Evolutionary conservation across 176 grass and related monocot genomes (phyloP).

Genomic region (Carex cristatella): DNA sequence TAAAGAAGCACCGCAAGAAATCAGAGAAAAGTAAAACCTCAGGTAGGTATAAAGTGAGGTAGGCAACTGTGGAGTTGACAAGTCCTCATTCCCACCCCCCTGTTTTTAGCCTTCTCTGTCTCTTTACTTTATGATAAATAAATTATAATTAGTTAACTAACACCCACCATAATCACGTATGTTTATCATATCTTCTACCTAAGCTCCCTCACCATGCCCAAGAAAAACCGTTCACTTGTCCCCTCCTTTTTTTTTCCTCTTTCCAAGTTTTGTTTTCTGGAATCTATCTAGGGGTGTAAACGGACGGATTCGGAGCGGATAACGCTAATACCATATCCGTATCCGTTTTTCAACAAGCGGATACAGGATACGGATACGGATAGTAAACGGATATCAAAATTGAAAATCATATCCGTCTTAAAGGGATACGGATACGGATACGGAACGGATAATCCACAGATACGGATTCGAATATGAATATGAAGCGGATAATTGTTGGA

Average conservation of each 20-base stretch:
- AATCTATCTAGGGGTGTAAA: not conserved
- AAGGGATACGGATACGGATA: too few species aligned
- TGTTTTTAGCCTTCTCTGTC: conserved; percentile 7
- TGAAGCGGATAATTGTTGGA: too few species aligned
- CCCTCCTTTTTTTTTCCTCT: not conserved
- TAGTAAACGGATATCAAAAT: too few species aligned
- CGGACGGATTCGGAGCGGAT: too few species aligned
- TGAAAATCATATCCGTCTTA: too few species aligned
- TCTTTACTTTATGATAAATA: conserved; percentile 1
- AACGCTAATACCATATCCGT: too few species aligned
- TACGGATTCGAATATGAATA: too few species aligned
- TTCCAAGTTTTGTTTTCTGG: conserved; percentile 7
- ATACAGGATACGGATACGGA: too few species aligned
- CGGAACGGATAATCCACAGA: too few species aligned
- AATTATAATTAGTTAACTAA: conserved; percentile 9
- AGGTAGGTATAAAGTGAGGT: conserved; percentile 83
- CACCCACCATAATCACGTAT: conserved; percentile 25
- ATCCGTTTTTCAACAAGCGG: too few species aligned
- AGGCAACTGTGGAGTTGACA: conserved; percentile 24
- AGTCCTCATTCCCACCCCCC: conserved; percentile 30
- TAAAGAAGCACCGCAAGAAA: not conserved
- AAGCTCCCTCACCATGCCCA: conserved; percentile 7
- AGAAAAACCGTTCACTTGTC: conserved; percentile 24
- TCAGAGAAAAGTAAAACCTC: conserved; percentile 20
- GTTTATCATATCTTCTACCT: conserved; percentile 24